Base-by-base conservation (phyloP, 2,329 filamentous ascomycete genomes). In the Didymella pomorum region DNA sequence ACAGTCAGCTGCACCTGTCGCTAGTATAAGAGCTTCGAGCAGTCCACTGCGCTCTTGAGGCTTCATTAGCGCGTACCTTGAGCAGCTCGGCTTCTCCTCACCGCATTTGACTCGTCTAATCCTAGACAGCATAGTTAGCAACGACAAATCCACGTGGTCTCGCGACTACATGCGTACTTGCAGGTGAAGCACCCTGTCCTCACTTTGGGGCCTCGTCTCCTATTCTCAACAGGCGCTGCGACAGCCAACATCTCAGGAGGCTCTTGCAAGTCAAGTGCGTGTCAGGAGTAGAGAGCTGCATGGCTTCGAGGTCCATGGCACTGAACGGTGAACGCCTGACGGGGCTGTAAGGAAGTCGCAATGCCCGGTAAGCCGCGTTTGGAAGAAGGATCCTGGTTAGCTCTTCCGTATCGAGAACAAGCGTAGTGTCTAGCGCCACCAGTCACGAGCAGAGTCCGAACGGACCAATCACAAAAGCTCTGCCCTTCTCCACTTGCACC, bases 131-230 rank as follows among this genome's bases (percentile, higher is more conserved):
- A 20, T 26, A 59, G 54, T 39, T 7, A 23, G 16, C 18, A 31
- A 39, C 6, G 14, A 16, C 6, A 31, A 2, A 31, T 9, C 14
- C 20, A 7, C 37, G 37, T 31, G 23, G 18, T 9, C 10, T 23
- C 37, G 4, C n/a, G 1, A n/a, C 8, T 14, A 7, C 18, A 39
- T 46, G 58, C 67, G 9, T 62, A 69, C 67, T 71, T 71, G 66
- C 68, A 71, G 10, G 67, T 71, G 29, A 46, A 56, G 52, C 68
- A 71, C 6, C 68, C 68, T 25, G 67, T 71, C 46, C 62, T 68
- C 41, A 70, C 66, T 57, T 70, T 71, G 4, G 64, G 60, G 35
- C 52, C 50, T 33, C 55, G 56, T 56, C 50, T 63, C 29, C 64
- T 60, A 3, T 56, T 45, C 37, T 51, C 53, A 16, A 49, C 48